Percentiles rank a stretch among this genome's conserved stretches.
phyloP scores from a whole-genome alignment of 2,329 filamentous ascomycete genomes.

The Aureobasidium melanogenum region DNA sequence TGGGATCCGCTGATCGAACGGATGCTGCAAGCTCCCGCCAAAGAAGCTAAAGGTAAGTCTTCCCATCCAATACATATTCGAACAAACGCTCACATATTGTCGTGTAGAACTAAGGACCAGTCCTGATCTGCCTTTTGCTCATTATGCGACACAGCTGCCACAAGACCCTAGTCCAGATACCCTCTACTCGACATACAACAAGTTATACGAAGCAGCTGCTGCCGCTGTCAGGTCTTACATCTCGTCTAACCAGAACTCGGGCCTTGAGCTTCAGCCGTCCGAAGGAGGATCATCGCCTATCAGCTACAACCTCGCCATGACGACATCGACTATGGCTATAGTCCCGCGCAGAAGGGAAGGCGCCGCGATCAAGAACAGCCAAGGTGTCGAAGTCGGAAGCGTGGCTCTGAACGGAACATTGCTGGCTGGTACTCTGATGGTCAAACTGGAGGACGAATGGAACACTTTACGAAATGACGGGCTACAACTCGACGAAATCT shows the following conservation, averaged over 20 bases:
- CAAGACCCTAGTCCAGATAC: constrained; percentile 32
- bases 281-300: constrained; percentile 36
- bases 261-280: constrained; percentile 20
- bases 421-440: constrained; percentile 50
- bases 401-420: constrained; percentile 50
- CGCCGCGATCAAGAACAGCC: constrained; percentile 30
- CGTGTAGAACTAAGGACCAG: not conserved
- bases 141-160: constrained; percentile 38
- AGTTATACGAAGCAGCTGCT: constrained; percentile 27
- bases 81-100: not conserved
- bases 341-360: constrained; percentile 41
- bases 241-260: constrained; percentile 25
- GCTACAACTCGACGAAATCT: constrained; percentile 33
- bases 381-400: constrained; percentile 30
- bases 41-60: not conserved
- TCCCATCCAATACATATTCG: too few relatives aligned
- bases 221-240: constrained; percentile 32
- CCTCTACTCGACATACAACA: constrained; percentile 25
- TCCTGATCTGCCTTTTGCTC: constrained; percentile 38
- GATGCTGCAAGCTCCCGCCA: constrained; percentile 19
- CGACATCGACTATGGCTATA: constrained; percentile 44
- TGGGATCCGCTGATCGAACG: constrained; percentile 44
- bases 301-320: constrained; percentile 53
- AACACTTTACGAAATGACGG: constrained; percentile 35
- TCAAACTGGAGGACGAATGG: constrained; percentile 48